A percentile compares a stretch with the other conserved stretches of the same genome.
Conservation (phyloP, 1,284 basidiomycete genomes). For the Peniophora sp. region DNA sequence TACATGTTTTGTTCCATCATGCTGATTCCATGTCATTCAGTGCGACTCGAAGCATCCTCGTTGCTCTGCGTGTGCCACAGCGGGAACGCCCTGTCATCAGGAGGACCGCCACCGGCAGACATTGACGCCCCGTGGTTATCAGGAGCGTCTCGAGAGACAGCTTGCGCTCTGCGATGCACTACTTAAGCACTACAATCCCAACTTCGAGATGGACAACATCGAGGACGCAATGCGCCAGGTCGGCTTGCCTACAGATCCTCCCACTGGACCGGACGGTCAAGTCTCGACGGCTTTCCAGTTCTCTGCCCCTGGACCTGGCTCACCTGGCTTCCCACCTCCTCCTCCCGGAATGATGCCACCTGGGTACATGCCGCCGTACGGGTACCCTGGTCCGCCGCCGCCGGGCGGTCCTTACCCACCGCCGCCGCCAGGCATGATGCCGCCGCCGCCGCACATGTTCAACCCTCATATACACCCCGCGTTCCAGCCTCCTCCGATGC, state of each 20-base stretch:
- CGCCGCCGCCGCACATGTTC: conserved; percentile 37
- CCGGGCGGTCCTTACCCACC: conserved; percentile 26
- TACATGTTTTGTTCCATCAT: background rate
- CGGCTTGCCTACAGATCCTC: conserved; percentile 48
- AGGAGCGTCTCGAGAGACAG: conserved; percentile 70
- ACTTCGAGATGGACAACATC: conserved; percentile 56
- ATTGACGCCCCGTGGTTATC: conserved; percentile 72
- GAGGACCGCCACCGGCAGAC: conserved; percentile 79
- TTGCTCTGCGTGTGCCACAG: conserved; percentile 74
- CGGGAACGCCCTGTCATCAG: conserved; percentile 70
- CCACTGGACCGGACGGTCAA: conserved; percentile 17
- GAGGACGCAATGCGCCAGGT: conserved; percentile 58
- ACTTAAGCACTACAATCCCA: conserved; percentile 60
- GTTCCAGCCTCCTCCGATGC: conserved; percentile 39
- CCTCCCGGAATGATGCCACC: conserved; percentile 26
- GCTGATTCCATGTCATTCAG: conserved; percentile 25
- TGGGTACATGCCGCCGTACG: conserved; percentile 29
- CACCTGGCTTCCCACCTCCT: conserved; percentile 22
- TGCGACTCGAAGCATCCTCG: conserved; percentile 82
- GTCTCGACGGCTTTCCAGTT: conserved; percentile 31
- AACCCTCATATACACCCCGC: conserved; percentile 44
- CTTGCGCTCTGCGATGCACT: conserved; percentile 67
- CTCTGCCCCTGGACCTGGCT: conserved; percentile 21
- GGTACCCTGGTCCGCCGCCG: conserved; percentile 28
- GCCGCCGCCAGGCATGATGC: conserved; percentile 32